Evolutionary conservation across 352 stramenopile genomes (phyloP).

Genomic region (Globisporangium camurandrum): DNA sequence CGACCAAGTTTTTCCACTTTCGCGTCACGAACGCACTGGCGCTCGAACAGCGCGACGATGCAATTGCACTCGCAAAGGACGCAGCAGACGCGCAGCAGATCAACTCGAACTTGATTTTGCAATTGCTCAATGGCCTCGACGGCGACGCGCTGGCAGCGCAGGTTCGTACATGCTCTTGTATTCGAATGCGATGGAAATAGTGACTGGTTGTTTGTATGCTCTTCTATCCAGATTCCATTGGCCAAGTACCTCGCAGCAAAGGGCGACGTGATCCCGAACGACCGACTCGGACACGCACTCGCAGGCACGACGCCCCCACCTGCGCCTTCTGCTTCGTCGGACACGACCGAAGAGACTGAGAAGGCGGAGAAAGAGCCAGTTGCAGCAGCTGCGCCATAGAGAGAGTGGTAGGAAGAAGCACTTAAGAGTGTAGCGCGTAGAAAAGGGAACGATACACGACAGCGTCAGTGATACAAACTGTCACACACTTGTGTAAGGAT

Average conservation of each 20-base stretch:
- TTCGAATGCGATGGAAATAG: no score
- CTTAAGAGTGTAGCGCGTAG: background rate
- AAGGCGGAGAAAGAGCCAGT: constrained; percentile 16
- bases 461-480: background rate
- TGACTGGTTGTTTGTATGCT: no score
- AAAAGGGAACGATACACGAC: background rate
- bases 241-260: constrained; percentile 77
- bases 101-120: constrained; percentile 73
- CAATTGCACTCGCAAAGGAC: constrained; percentile 55
- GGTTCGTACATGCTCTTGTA: constrained; percentile 15
- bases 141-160: constrained; percentile 50
- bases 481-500: no score
- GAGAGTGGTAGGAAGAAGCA: background rate
- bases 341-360: no score
- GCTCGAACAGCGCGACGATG: constrained; percentile 48
- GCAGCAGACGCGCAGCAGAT: constrained; percentile 56
- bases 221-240: constrained; percentile 47
- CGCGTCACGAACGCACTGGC: constrained; percentile 61
- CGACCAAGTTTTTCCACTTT: constrained; percentile 73
- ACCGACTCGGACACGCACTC: constrained; percentile 46
- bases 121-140: constrained; percentile 56
- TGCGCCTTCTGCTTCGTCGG: no score
- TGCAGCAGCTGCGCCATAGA: background rate
- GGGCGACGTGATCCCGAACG: constrained; percentile 68
- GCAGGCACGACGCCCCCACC: no score